These are phyloP conservation scores for Dujonia santamariae DNA, from an alignment of 1,139 yeast genomes.

Conservation along the genomic window DNA sequence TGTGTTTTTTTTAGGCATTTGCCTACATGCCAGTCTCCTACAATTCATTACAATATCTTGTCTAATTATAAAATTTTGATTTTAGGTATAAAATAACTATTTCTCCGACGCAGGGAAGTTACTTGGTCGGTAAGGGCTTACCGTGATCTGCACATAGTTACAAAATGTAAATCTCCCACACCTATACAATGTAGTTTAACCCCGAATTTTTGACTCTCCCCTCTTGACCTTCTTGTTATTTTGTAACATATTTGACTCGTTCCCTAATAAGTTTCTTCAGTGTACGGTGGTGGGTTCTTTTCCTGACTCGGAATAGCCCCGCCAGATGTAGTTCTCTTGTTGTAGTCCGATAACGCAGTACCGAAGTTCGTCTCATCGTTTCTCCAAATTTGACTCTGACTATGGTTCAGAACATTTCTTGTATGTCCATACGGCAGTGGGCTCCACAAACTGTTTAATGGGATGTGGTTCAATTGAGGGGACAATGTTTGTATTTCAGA, in stretches of 20 bases:
- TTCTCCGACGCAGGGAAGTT: too few relatives aligned
- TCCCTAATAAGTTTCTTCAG: not conserved
- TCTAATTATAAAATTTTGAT: too few relatives aligned
- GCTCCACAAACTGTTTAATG: conserved; percentile 8
- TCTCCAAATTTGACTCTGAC: conserved; percentile 27
- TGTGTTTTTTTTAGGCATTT: too few relatives aligned
- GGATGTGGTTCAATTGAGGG: conserved; percentile 6
- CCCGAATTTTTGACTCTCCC: not conserved
- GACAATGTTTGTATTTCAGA: conserved; percentile 5
- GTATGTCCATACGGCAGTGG: conserved; percentile 16
- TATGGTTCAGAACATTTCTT: conserved; percentile 22
- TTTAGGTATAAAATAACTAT: too few relatives aligned
- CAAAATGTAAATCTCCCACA: too few relatives aligned
- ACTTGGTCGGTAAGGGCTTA: too few relatives aligned
- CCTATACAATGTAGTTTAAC: not conserved
- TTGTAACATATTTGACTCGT: too few relatives aligned
- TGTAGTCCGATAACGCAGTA: conserved; percentile 9
- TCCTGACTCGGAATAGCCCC: not conserved
- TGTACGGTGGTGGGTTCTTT: not conserved
- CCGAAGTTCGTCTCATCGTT: conserved; percentile 15
- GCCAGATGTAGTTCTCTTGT: conserved; percentile 1
- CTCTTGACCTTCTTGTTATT: not conserved
- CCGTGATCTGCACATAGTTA: too few relatives aligned
- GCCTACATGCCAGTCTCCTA: too few relatives aligned
- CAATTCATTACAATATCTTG: too few relatives aligned